Base-by-base conservation (phyloP, 1,284 basidiomycete species). In the Microbotryum lychnidis-dioicae region DNA sequence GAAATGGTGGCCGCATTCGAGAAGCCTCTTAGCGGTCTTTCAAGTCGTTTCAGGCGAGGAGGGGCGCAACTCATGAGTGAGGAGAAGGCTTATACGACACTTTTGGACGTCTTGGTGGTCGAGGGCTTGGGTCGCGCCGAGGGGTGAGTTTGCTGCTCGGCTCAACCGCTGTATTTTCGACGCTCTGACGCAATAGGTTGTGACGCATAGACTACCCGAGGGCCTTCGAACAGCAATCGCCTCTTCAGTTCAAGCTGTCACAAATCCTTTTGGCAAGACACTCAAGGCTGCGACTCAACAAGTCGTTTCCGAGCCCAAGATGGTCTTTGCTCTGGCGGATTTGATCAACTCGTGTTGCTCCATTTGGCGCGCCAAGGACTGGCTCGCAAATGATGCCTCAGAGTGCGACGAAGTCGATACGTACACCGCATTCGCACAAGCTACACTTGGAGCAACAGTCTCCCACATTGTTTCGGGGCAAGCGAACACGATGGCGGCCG, bases 21-120 rank as follows among this genome's bases (percentile, higher is more conserved):
- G 14, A 58, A 56, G 27, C 61, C 64, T n/a, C 37, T 62, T 7
- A 8, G 25, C 7, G 37, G 54, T 27, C 57, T 65, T 21, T 18
- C 56, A 9, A 62, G 60, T 44, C 47, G 61, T 9, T 16, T 10
- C 18, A 60, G 57, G 57, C 57, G 51, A 45, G 52, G 45, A 21
- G n/a, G 4, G 5, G 8, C 9, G 1, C 44, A 47, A 2, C 3
- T 56, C 5, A 47, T 42, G 16, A 33, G 50, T 21, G 55, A 56
- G 37, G 64, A 63, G 50, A 57, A 56, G 42, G 63, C 65, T 1
- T 62, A 56, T 50, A 47, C 56, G n/a, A 23, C 55, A 8, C 33
- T 67, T 3, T 53, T 58, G 47, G 65, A 64, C 31, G 31, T 56
- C 1, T 45, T 64, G 6, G 55, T 64, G 6, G 55, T 50, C 5